A percentile compares a stretch with the other conserved stretches of the same genome.
phyloP scores from a whole-genome alignment of 176 grass and related monocot species.

The Elymus sibiricus region DNA sequence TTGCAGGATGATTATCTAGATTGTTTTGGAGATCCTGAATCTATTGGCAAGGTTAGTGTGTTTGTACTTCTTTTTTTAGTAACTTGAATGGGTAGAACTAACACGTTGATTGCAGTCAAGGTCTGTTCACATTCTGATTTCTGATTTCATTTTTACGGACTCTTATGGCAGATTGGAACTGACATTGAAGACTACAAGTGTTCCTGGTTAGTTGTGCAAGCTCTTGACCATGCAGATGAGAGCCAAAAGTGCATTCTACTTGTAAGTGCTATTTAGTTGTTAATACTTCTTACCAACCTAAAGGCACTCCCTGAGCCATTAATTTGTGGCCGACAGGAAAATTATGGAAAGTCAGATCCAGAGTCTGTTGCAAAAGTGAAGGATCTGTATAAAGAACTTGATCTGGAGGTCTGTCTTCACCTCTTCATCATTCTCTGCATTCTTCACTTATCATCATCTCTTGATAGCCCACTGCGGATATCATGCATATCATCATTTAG shows the following conservation, averaged over 20 bases:
- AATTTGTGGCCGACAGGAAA: conserved; percentile 49
- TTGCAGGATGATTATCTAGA: conserved; percentile 97
- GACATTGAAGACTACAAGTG: conserved; percentile 98
- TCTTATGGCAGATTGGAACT: conserved; percentile 78
- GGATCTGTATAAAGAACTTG: conserved; percentile 77
- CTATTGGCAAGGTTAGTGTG: conserved; percentile 79
- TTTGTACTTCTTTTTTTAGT: not conserved
- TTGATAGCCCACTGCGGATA: not conserved
- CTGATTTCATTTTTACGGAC: conserved; percentile 17
- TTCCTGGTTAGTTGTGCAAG: conserved; percentile 96
- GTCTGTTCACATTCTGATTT: conserved; percentile 15
- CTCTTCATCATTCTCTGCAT: not conserved
- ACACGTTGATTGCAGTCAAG: not conserved
- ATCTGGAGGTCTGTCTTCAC: conserved; percentile 68
- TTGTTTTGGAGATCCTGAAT: conserved; percentile 91
- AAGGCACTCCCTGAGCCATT: not conserved
- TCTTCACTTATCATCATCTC: conserved; percentile 16
- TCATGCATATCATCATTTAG: not conserved
- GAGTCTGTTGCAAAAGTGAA: conserved; percentile 94
- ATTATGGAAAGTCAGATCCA: conserved; percentile 81
- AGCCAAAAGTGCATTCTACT: conserved; percentile 57
- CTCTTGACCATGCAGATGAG: conserved; percentile 62
- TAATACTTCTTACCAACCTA: conserved; percentile 8
- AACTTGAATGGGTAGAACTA: not conserved
- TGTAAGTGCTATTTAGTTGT: conserved; percentile 44